Conservation (phyloP, 768 basidiomycete genomes). For the Russula brevipes region DNA sequence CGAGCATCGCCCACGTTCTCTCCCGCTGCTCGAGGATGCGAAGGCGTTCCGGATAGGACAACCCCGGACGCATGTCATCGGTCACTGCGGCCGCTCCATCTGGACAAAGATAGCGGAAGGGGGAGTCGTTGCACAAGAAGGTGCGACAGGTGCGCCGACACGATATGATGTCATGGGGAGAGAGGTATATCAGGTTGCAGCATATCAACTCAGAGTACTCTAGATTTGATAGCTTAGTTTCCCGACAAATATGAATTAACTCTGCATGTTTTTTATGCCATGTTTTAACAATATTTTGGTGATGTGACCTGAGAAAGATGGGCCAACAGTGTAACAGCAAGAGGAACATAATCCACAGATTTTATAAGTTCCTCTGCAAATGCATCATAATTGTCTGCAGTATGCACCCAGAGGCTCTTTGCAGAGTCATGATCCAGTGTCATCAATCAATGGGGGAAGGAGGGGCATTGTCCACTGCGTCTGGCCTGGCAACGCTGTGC, state of each 20-base stretch:
- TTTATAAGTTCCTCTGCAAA: too few species aligned
- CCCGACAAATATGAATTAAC: not conserved
- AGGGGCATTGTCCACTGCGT: conserved; percentile 8
- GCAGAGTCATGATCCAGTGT: not conserved
- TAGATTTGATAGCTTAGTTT: too few species aligned
- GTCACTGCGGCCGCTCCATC: conserved; percentile 14
- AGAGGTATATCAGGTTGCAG: conserved; percentile 7
- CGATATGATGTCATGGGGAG: conserved; percentile 5
- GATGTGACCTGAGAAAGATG: not conserved
- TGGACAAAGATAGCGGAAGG: conserved; percentile 18
- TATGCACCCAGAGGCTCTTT: too few species aligned
- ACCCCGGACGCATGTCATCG: conserved; percentile 7
- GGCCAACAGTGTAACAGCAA: conserved; percentile 6
- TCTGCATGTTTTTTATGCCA: not conserved
- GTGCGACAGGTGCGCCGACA: conserved; percentile 10
- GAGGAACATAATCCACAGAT: not conserved
- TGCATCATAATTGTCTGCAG: too few species aligned
- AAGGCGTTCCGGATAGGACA: conserved; percentile 13
- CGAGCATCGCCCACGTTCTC: conserved; percentile 13
- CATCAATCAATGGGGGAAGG: not conserved
- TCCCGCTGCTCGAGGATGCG: conserved; percentile 14
- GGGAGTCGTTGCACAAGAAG: conserved; percentile 4
- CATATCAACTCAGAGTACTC: conserved; percentile 15
- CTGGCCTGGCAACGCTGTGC: not conserved
- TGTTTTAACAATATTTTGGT: not conserved